phyloP scores from a whole-genome alignment of 306 rosid genomes.

The Delonix regia region DNA sequence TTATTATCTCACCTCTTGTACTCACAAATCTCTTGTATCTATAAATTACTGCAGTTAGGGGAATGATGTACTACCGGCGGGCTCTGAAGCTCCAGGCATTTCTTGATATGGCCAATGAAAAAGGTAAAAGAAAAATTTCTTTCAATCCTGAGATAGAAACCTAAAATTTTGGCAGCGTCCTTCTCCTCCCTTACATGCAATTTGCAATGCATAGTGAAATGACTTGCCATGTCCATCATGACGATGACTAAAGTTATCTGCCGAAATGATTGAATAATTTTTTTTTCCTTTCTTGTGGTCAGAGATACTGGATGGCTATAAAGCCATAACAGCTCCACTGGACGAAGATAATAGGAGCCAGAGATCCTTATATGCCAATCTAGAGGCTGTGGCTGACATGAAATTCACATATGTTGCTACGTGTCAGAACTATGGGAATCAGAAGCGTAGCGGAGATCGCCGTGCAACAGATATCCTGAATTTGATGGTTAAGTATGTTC shows the following conservation, averaged over 20 bases:
- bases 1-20: constrained; percentile 21
- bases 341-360: constrained; percentile 82
- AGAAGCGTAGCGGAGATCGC: constrained; percentile 92
- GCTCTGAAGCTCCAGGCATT: constrained; percentile 98
- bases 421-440: constrained; percentile 98
- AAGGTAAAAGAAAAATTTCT: constrained; percentile 51
- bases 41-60: constrained; percentile 68
- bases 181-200: constrained; percentile 10
- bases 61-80: constrained; percentile 96
- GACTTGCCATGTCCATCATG: constrained; percentile 23
- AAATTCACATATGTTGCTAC: constrained; percentile 96
- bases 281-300: constrained; percentile 33
- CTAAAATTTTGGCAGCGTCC: constrained; percentile 12
- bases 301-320: constrained; percentile 93
- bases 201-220: not conserved
- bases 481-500: constrained; percentile 95
- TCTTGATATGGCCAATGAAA: constrained; percentile 93
- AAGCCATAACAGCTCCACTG: constrained; percentile 79
- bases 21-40: not conserved
- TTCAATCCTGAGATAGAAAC: constrained; percentile 32
- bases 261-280: constrained; percentile 36
- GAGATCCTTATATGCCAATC: constrained; percentile 80
- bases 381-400: constrained; percentile 97
- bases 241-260: constrained; percentile 16
- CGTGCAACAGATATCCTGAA: constrained; percentile 97